Evolutionary conservation across 768 basidiomycete species (phyloP), one percentile per base, ranked within the genome.

Genomic region (Sutorius australiensis): DNA sequence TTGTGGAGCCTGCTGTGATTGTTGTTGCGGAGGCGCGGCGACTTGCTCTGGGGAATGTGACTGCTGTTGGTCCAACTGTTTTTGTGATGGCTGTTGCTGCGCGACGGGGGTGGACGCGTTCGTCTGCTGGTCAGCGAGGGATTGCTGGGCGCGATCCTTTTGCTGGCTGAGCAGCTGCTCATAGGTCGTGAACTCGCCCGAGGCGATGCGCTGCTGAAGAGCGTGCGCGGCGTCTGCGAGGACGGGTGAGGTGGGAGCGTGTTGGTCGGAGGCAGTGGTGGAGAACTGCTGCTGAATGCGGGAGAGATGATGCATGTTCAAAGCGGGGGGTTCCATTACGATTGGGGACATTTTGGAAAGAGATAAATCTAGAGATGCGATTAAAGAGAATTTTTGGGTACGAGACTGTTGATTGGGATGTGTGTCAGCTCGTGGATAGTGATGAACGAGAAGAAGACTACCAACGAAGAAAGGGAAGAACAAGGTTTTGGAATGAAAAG

Each of bases 221-320:
- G 58, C 57, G 39, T 63, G 60, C 17, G 62, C 54, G 19, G 67
- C 48, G 11, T 61, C 68, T 6, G 55, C 53, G 32, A 61, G 61
- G 40, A 31, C 60, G 1, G 67, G 59, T 0, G 67, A 58, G 47
- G 64, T 30, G 3, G 59, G 27, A 49, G 59, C 41, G 34, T 58
- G 66, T 60, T 72, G 66, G 68, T 68, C 68, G 32, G 66, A 48
- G 47, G 62, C 51, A 3, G 75, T 55, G 65, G 60, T 48, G 19
- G 70, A 68, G 63, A 77, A 76, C 65, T 75, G 75, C 61, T 76
- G 75, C 46, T 78, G 77, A 61, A 81, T 68, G 44, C 78, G 75
- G 33, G 78, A 73, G 64, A 81, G 72, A 59, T 72, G 76, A 55
- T 78, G 80, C 68, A 81, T 75, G 69, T 71, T 76, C 61, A 81